Percentiles rank a stretch among this genome's conserved stretches.
phyloP scores from a whole-genome alignment of 768 basidiomycete genomes.

The Harrya chromipes region DNA sequence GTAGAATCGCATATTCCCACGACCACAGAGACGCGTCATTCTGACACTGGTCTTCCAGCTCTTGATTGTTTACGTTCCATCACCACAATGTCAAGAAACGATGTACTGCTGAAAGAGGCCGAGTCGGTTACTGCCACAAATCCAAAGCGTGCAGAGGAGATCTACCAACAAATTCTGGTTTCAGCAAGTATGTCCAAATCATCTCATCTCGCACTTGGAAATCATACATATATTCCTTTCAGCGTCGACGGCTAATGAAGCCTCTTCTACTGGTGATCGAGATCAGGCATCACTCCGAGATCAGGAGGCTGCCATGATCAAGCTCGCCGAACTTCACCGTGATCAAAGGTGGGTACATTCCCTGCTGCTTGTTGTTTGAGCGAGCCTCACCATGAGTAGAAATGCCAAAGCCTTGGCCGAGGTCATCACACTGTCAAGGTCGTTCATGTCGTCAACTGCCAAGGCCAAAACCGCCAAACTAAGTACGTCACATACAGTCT shows the following conservation, averaged over 20 bases:
- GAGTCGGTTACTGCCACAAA: conserved; percentile 42
- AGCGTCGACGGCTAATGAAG: conserved; percentile 35
- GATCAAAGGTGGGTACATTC: conserved; percentile 66
- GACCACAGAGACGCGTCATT: conserved; percentile 24
- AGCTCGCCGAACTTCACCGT: conserved; percentile 82
- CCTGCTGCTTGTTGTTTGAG: not conserved
- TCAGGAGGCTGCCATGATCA: conserved; percentile 82
- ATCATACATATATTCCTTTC: not conserved
- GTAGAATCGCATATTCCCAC: conserved; percentile 16
- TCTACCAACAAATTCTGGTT: conserved; percentile 71
- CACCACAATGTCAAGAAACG: conserved; percentile 23
- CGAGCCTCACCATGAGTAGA: conserved; percentile 38
- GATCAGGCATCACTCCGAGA: conserved; percentile 66
- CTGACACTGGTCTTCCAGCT: too few species aligned
- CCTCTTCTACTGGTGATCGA: conserved; percentile 37
- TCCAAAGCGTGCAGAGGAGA: conserved; percentile 60
- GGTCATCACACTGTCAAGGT: conserved; percentile 77
- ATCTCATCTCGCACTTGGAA: not conserved
- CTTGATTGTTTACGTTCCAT: not conserved
- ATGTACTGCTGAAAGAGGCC: conserved; percentile 44
- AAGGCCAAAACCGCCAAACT: conserved; percentile 98
- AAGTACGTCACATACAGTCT: conserved; percentile 43
- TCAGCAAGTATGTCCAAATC: conserved; percentile 31
- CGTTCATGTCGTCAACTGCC: conserved; percentile 90
- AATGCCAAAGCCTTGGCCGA: conserved; percentile 84